Evolutionary conservation across 2,329 filamentous ascomycete genomes (phyloP), one percentile per base, ranked within the genome.

Genomic region (Microdochium bolleyi): DNA sequence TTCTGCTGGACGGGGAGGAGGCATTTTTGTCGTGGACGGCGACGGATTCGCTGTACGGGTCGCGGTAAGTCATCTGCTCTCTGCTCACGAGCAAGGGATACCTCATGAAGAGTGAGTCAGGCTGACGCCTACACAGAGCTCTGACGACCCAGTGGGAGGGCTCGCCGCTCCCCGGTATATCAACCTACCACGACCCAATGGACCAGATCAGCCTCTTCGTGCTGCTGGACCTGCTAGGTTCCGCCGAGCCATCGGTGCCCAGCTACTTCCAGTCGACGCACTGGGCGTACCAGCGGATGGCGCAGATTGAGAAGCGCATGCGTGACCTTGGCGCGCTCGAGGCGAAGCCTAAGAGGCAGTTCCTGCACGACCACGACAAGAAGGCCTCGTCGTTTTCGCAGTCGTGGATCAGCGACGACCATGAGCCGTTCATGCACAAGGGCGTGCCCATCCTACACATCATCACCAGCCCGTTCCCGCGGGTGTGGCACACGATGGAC

Each of bases 1-100:
- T 95, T 27, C 75, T 95, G 53, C 68, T 95, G 13, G 90, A 95
- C 62, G 89, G 90, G 0, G 89, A 92, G 68, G 89, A 94, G 65
- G 88, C 89, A 1, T 94, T 92, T 65, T 66, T 79, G 19, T 65
- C 64, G 1, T 95, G 89, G 89, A 85, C 84, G 1, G 78, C 78
- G 32, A 79, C 75, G 0, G 89, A 95, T 67, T 89, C 84, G 4
- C 69, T 92, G 4, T 95, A 95, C 61, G 89, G 89, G 0, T 78
- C 89, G 10, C 79, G 87, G 80, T 83, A 69, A 55, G 72, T 52
- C 32, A 25, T 52, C 14, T 9, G 52, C 1, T 49, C 24, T 19
- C n/a, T 8, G 51, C 8, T 51, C 14, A 44, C 38, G 41, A 46
- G n/a, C 22, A 41, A 8, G 19, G 14, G 30, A 19, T 22, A 50